Conservation (phyloP, 2,329 filamentous ascomycete species). For the Seiridium cupressi region DNA sequence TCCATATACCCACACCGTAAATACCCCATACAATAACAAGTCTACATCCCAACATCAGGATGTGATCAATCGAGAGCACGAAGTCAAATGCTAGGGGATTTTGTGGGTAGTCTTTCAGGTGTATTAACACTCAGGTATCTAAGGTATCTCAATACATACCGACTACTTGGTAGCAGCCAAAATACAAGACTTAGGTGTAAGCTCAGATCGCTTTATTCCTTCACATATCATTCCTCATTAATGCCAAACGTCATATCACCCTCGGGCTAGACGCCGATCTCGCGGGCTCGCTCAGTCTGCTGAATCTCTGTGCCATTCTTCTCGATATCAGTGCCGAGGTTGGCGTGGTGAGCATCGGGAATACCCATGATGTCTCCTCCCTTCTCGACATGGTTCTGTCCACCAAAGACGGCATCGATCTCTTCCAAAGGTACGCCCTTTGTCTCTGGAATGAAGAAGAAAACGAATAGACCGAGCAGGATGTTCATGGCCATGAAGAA, state of each 20-base stretch:
- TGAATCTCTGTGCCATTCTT: background rate
- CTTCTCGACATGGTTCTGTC: slow-evolving; percentile 54
- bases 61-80: background rate
- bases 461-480: slow-evolving; percentile 47
- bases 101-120: background rate
- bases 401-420: slow-evolving; percentile 55
- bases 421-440: slow-evolving; percentile 50
- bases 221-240: too few relatives aligned
- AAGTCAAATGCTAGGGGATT: background rate
- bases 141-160: too few relatives aligned
- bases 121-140: background rate
- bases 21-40: too few relatives aligned
- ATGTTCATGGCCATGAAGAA: slow-evolving; percentile 44
- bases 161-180: too few relatives aligned
- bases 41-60: too few relatives aligned
- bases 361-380: slow-evolving; percentile 31
- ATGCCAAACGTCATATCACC: too few relatives aligned
- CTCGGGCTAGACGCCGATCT: background rate
- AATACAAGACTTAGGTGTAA: too few relatives aligned
- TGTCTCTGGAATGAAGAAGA: slow-evolving; percentile 50
- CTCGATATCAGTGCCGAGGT: background rate
- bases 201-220: too few relatives aligned
- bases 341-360: background rate
- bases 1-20: too few relatives aligned
- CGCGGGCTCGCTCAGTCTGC: background rate